A percentile compares a stretch with the other conserved stretches of the same genome.
These are phyloP conservation scores for Acanthamoeba royreba DNA, from an alignment of 208 protist genomes.

Conservation along the genomic window DNA sequence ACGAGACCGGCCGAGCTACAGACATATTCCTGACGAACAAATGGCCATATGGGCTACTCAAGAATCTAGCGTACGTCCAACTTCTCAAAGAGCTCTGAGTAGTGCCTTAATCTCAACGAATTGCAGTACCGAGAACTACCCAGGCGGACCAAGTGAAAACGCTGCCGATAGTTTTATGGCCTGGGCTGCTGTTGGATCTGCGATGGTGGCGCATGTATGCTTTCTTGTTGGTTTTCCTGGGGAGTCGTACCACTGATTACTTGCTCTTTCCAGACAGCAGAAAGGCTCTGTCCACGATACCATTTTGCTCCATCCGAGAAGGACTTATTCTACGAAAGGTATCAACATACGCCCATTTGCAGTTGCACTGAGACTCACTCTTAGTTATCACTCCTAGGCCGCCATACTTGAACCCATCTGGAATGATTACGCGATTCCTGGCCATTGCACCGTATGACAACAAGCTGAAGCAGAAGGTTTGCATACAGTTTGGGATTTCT, in stretches of 20 bases:
- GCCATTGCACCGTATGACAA: background rate
- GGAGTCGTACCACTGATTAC: background rate
- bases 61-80: constrained; percentile 17
- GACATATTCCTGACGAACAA: constrained; percentile 18
- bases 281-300: background rate
- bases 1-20: background rate
- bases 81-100: background rate
- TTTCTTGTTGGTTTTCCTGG: background rate
- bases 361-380: background rate
- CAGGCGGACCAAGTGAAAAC: background rate
- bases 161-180: background rate
- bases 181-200: background rate
- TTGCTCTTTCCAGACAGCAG: background rate
- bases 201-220: background rate
- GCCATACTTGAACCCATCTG: background rate
- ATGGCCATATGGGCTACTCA: background rate
- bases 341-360: background rate
- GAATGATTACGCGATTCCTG: background rate
- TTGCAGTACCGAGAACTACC: background rate
- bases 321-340: constrained; percentile 21
- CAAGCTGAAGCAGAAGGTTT: constrained; percentile 16
- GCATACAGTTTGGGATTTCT: background rate
- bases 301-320: background rate
- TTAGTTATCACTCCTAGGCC: background rate
- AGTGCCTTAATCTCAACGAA: background rate